phyloP scores from a whole-genome alignment of 2,329 filamentous ascomycete species.

The Nigrospora osmanthi region DNA sequence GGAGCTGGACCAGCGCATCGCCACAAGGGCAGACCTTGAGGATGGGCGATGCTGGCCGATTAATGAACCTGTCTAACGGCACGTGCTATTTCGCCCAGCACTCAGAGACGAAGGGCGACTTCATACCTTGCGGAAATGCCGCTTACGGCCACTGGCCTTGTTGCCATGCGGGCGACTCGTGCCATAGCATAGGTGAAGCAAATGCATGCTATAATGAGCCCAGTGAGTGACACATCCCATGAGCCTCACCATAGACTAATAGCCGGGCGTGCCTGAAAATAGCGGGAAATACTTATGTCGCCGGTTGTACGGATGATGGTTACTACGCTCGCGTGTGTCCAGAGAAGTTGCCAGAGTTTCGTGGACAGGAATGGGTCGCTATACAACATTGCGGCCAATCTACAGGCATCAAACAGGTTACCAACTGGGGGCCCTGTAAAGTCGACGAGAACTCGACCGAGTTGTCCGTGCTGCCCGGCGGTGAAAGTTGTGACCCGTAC shows the following conservation, averaged over 20 bases:
- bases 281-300: slow-evolving; percentile 6
- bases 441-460: background rate
- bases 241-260: background rate
- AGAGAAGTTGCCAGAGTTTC: slow-evolving; percentile 2
- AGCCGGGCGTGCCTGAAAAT: background rate
- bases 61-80: slow-evolving; percentile 5
- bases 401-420: background rate
- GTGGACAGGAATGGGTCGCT: slow-evolving; percentile 4
- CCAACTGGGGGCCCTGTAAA: slow-evolving; percentile 4
- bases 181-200: slow-evolving; percentile 2
- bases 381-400: slow-evolving; percentile 2
- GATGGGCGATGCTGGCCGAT: background rate
- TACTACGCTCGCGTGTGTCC: slow-evolving; percentile 4
- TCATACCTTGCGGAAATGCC: slow-evolving; percentile 5
- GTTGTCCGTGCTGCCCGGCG: slow-evolving; percentile 1
- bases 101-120: slow-evolving; percentile 1
- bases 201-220: slow-evolving; percentile 4
- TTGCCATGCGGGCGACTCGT: slow-evolving; percentile 3
- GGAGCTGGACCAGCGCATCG: too few species aligned
- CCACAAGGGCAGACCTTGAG: too few species aligned
- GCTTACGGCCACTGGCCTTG: slow-evolving; percentile 5
- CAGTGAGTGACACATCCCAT: background rate
- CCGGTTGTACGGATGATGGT: slow-evolving; percentile 5
- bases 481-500: slow-evolving; percentile 4
- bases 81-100: slow-evolving; percentile 5